Conservation (phyloP, 139 green algal genomes). For the Limnomonas spitsbergensis region DNA sequence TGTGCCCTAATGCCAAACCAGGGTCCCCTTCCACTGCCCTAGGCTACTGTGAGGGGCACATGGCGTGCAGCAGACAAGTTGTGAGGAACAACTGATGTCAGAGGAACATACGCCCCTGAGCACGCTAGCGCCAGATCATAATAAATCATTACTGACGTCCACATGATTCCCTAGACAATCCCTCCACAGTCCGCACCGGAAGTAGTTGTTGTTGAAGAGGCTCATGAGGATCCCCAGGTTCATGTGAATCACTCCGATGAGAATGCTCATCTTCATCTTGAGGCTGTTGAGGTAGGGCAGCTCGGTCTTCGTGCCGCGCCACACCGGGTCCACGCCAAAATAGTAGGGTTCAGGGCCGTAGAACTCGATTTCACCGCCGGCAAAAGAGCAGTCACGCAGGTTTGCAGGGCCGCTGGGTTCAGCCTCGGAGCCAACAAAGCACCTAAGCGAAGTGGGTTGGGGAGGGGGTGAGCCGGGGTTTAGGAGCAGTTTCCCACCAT, state of each 20-base stretch:
- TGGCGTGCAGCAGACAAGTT: too few species aligned
- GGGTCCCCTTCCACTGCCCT: too few species aligned
- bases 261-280: slow-evolving; percentile 99
- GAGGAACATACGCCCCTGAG: too few species aligned
- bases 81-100: too few species aligned
- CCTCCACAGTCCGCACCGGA: slow-evolving; percentile 37
- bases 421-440: background rate
- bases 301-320: slow-evolving; percentile 93
- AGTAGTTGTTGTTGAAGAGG: slow-evolving; percentile 86
- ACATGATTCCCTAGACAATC: too few species aligned
- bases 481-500: too few species aligned
- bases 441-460: too few species aligned
- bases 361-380: background rate
- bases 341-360: background rate
- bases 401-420: background rate
- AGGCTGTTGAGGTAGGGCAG: slow-evolving; percentile 89
- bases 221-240: slow-evolving; percentile 86
- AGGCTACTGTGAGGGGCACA: too few species aligned
- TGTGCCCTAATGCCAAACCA: too few species aligned
- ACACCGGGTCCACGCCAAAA: slow-evolving; percentile 87
- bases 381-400: background rate
- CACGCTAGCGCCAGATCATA: too few species aligned
- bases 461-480: too few species aligned
- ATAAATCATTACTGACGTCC: slow-evolving; percentile 61
- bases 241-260: slow-evolving; percentile 93